Percentiles rank a stretch among this genome's conserved stretches.
These are phyloP conservation scores for Scheffersomyces titani DNA, from an alignment of 1,139 yeast species.

Conservation along the genomic window DNA sequence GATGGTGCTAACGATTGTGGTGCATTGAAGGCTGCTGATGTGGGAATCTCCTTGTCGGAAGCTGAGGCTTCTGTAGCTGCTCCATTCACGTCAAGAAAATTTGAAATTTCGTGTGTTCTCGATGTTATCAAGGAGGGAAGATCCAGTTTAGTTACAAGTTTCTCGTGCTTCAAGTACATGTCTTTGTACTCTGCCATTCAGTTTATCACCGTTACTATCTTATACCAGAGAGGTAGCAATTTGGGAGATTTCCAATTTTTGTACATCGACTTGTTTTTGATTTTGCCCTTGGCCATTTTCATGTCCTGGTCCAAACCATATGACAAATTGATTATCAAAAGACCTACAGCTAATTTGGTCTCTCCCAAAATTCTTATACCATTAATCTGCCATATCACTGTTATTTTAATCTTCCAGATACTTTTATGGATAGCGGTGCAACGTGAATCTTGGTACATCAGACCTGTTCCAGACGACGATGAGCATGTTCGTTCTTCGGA, in stretches of 20 bases:
- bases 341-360: constrained; percentile 93
- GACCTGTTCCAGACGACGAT: constrained; percentile 83
- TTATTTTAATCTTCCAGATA: constrained; percentile 67
- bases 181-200: constrained; percentile 96
- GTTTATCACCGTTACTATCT: constrained; percentile 79
- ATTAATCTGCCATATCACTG: constrained; percentile 66
- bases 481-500: constrained; percentile 86
- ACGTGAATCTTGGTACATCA: constrained; percentile 69
- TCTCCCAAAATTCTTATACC: constrained; percentile 87
- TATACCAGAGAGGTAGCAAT: constrained; percentile 88
- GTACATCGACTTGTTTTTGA: constrained; percentile 86
- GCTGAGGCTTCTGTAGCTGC: constrained; percentile 99
- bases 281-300: constrained; percentile 90
- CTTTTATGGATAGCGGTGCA: constrained; percentile 64
- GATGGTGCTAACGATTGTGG: constrained; percentile 99
- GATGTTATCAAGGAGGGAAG: constrained; percentile 93
- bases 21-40: constrained; percentile 95
- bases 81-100: constrained; percentile 87
- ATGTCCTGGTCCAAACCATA: constrained; percentile 97
- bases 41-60: constrained; percentile 91
- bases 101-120: constrained; percentile 90
- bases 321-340: constrained; percentile 57
- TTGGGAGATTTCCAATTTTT: constrained; percentile 97
- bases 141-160: constrained; percentile 90
- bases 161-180: constrained; percentile 97